These are phyloP conservation scores for Mediolabrus comicus DNA, from an alignment of 108 stramenopile genomes.

Conservation along the genomic window DNA sequence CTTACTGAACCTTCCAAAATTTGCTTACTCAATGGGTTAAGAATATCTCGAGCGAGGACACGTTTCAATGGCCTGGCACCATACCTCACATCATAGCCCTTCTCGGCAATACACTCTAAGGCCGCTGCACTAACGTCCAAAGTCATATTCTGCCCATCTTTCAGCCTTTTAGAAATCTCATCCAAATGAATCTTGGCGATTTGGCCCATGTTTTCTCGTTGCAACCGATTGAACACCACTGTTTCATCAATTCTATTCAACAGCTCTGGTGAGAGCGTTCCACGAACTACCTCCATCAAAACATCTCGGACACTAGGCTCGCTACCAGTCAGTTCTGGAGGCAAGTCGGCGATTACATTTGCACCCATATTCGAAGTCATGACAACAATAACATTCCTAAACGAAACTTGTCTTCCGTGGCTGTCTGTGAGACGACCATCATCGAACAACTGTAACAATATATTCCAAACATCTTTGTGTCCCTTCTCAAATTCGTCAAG, in stretches of 20 bases:
- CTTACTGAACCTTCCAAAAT: conserved; percentile 69
- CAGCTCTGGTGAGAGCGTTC: conserved; percentile 95
- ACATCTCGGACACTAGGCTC: conserved; percentile 68
- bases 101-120: conserved; percentile 63
- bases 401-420: conserved; percentile 95
- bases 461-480: conserved; percentile 96
- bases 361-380: conserved; percentile 97
- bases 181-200: conserved; percentile 81
- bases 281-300: conserved; percentile 74
- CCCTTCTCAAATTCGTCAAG: conserved; percentile 99
- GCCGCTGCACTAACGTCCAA: conserved; percentile 71
- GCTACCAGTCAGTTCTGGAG: conserved; percentile 58
- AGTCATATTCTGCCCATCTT: conserved; percentile 50
- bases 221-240: conserved; percentile 94
- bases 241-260: conserved; percentile 97
- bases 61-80: conserved; percentile 87
- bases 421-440: conserved; percentile 98
- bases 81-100: conserved; percentile 71
- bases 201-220: conserved; percentile 68
- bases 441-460: conserved; percentile 96
- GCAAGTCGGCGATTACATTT: conserved; percentile 77
- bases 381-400: conserved; percentile 93
- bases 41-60: conserved; percentile 73
- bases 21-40: conserved; percentile 77
- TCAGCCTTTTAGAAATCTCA: conserved; percentile 62